Evolutionary conservation across 2,329 filamentous ascomycete species (phyloP).

Genomic region (Epichloe aotearoae): DNA sequence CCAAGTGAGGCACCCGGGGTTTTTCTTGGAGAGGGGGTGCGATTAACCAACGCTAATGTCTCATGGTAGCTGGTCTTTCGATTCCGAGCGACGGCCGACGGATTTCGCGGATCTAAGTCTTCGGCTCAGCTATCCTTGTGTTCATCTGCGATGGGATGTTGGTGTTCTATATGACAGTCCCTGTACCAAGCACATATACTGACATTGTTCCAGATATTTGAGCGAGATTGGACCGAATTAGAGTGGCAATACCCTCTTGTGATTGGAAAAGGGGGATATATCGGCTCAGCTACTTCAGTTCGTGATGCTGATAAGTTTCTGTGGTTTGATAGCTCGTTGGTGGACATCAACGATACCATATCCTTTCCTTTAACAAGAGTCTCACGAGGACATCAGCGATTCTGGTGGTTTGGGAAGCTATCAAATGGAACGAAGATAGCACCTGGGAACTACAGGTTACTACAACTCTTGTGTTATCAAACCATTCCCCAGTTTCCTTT

Average conservation of each 20-base stretch:
- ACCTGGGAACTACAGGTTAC: conserved; percentile 27
- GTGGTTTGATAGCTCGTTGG: conserved; percentile 2
- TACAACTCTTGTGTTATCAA: not conserved
- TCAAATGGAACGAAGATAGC: conserved; percentile 27
- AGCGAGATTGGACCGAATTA: conserved; percentile 22
- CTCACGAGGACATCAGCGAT: conserved; percentile 19
- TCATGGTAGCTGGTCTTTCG: conserved; percentile 19
- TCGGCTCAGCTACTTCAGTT: conserved; percentile 27
- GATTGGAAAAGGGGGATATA: conserved; percentile 24
- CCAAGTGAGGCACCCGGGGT: not conserved
- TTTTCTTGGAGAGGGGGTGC: not conserved
- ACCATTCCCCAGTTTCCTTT: not conserved
- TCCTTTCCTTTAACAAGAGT: conserved; percentile 24
- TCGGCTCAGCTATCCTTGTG: conserved; percentile 19
- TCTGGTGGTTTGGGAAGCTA: conserved; percentile 30
- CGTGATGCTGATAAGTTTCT: conserved; percentile 2
- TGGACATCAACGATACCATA: conserved; percentile 23
- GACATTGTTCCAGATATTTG: conserved; percentile 21
- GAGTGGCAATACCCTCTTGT: conserved; percentile 30
- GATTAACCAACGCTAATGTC: not conserved
- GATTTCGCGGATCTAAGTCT: conserved; percentile 19
- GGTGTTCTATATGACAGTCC: conserved; percentile 5
- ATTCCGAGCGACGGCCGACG: conserved; percentile 12
- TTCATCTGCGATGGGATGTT: conserved; percentile 24
- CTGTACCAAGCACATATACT: not conserved